Percentiles rank a stretch among this genome's conserved stretches.
Evolutionary conservation across 2,329 filamentous ascomycete genomes (phyloP).

Genomic region (Trichoderma endophyticum): DNA sequence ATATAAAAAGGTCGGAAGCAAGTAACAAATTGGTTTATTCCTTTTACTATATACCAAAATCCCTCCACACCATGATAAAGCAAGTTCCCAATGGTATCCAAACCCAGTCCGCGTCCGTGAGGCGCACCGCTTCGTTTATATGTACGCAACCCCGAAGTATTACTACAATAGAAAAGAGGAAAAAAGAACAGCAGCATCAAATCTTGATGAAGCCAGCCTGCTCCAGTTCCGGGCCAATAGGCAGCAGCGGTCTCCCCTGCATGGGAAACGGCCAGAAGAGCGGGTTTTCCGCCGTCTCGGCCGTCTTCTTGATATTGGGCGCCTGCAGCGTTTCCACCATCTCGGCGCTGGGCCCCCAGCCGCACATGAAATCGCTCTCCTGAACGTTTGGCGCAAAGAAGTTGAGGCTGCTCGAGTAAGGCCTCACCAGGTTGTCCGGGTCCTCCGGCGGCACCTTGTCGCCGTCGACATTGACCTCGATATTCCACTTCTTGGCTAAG

Average conservation of each 20-base stretch:
- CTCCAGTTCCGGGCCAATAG: constrained; percentile 44
- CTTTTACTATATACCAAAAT: neutral
- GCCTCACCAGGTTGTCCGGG: constrained; percentile 42
- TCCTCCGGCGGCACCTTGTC: constrained; percentile 34
- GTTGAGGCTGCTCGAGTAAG: constrained; percentile 52
- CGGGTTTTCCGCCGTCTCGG: constrained; percentile 48
- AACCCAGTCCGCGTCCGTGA: constrained; percentile 1
- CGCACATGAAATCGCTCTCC: constrained; percentile 47
- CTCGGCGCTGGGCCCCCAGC: constrained; percentile 38
- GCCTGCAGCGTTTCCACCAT: constrained; percentile 20
- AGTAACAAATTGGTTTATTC: neutral
- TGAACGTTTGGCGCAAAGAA: constrained; percentile 53
- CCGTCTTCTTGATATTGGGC: constrained; percentile 26
- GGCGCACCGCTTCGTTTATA: constrained; percentile 14
- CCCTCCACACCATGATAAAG: neutral
- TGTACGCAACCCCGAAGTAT: neutral
- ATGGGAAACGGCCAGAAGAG: constrained; percentile 61
- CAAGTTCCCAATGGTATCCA: neutral
- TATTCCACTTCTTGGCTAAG: constrained; percentile 57
- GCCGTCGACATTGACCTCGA: constrained; percentile 46
- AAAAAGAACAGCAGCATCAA: constrained; percentile 20
- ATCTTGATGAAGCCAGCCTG: constrained; percentile 51
- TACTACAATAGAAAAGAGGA: neutral
- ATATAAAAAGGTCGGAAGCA: too few relatives aligned
- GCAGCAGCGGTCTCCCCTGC: constrained; percentile 55